Evolutionary conservation across 2,329 filamentous ascomycete species (phyloP).

Genomic region (Xylaria polymorpha): DNA sequence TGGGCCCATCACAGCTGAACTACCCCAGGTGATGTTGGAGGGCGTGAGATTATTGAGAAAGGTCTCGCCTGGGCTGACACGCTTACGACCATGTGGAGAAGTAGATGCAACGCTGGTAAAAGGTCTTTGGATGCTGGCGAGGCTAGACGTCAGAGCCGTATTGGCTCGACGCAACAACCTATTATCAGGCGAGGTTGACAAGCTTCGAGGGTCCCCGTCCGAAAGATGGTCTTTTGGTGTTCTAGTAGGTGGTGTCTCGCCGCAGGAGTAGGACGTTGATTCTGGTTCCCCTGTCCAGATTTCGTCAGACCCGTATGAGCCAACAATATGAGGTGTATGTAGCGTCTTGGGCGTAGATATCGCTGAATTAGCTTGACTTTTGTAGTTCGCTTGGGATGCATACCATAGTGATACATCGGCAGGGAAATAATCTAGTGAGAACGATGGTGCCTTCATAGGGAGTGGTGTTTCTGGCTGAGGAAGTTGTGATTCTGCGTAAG

Average conservation of each 20-base stretch:
- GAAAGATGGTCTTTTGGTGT: slow-evolving; percentile 58
- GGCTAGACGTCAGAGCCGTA: slow-evolving; percentile 65
- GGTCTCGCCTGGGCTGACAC: slow-evolving; percentile 71
- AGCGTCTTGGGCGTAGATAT: slow-evolving; percentile 68
- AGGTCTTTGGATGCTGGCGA: slow-evolving; percentile 63
- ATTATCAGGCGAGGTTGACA: slow-evolving; percentile 70
- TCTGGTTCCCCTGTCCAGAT: slow-evolving; percentile 65
- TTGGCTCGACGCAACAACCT: slow-evolving; percentile 65
- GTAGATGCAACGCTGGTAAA: slow-evolving; percentile 55
- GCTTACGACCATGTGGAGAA: slow-evolving; percentile 61
- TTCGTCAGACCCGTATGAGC: slow-evolving; percentile 69
- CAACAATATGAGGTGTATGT: slow-evolving; percentile 66
- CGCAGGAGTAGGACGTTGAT: slow-evolving; percentile 69
- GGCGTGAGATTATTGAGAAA: slow-evolving; percentile 67
- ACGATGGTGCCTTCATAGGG: slow-evolving; percentile 73
- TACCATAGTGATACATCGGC: slow-evolving; percentile 66
- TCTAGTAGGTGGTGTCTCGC: slow-evolving; percentile 69
- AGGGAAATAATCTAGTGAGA: slow-evolving; percentile 75
- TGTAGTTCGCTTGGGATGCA: slow-evolving; percentile 56
- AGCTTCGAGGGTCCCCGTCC: slow-evolving; percentile 61
- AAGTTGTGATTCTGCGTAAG: slow-evolving; percentile 67
- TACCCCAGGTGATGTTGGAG: slow-evolving; percentile 64
- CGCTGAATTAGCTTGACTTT: slow-evolving; percentile 65
- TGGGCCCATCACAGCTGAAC: slow-evolving; percentile 57
- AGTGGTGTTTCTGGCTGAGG: slow-evolving; percentile 71